A percentile compares a stretch with the other conserved stretches of the same genome.
These are phyloP conservation scores for Claviceps sp. DNA, from an alignment of 2,329 filamentous ascomycete species.

Conservation along the genomic window DNA sequence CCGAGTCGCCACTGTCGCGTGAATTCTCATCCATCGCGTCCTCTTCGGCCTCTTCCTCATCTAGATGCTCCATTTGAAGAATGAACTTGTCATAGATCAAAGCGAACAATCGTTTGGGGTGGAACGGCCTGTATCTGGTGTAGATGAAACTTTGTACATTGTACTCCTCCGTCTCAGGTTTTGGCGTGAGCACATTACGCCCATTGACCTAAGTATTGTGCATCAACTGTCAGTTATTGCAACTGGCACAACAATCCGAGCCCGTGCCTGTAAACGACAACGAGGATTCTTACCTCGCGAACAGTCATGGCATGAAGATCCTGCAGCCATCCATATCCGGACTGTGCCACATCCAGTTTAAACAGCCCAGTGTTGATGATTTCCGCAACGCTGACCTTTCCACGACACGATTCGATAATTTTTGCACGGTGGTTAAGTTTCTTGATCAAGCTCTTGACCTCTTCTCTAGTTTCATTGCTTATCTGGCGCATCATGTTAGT, in stretches of 20 bases:
- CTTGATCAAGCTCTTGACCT: constrained; percentile 38
- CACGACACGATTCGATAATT: constrained; percentile 45
- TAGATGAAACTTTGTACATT: constrained; percentile 62
- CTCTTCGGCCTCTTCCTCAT: constrained; percentile 21
- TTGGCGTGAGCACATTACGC: constrained; percentile 43
- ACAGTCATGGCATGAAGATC: constrained; percentile 56
- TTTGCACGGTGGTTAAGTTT: constrained; percentile 55
- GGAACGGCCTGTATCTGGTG: constrained; percentile 40
- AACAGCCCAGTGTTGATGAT: constrained; percentile 55
- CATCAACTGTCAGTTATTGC: not conserved
- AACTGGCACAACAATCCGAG: not conserved
- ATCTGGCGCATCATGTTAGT: constrained; percentile 15
- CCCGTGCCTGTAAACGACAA: not conserved
- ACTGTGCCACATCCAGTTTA: constrained; percentile 48
- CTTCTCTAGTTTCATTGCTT: constrained; percentile 26
- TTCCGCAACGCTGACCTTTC: constrained; percentile 45
- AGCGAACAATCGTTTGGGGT: constrained; percentile 31
- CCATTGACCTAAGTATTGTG: constrained; percentile 24
- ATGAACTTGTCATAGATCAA: constrained; percentile 37
- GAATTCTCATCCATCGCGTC: constrained; percentile 14
- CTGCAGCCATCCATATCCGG: constrained; percentile 56
- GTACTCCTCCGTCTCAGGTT: constrained; percentile 61
- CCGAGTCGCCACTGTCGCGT: constrained; percentile 1
- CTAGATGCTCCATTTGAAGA: constrained; percentile 30
- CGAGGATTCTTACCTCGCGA: constrained; percentile 30